phyloP scores from a whole-genome alignment of 805 yeast genomes.

The Candida ulmi region DNA sequence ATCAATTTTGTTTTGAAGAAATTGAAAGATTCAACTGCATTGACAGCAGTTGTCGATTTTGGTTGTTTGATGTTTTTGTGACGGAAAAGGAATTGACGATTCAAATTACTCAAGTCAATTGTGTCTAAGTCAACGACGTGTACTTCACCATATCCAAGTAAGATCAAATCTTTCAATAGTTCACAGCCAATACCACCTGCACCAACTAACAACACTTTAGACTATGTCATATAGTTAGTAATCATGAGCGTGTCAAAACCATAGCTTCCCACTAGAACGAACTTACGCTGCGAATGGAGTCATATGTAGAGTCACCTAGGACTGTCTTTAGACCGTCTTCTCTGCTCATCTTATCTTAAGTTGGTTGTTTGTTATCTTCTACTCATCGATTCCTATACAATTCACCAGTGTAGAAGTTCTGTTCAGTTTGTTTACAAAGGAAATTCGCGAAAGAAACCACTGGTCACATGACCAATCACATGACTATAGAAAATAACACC shows the following conservation, averaged over 20 bases:
- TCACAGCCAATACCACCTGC: conserved; percentile 98
- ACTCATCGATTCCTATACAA: no score
- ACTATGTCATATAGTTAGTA: no score
- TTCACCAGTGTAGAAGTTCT: no score
- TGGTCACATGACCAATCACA: not conserved
- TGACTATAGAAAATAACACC: not conserved
- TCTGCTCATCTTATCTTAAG: conserved; percentile 1
- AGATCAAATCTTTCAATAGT: conserved; percentile 68
- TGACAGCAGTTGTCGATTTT: conserved; percentile 78
- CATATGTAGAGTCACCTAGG: conserved; percentile 2
- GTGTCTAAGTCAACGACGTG: conserved; percentile 95
- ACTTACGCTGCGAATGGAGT: not conserved
- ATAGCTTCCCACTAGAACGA: no score
- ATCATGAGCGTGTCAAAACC: no score
- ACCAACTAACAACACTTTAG: conserved; percentile 78
- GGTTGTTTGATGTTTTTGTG: conserved; percentile 86
- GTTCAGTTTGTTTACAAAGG: no score
- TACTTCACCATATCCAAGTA: conserved; percentile 80
- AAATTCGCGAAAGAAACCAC: not conserved
- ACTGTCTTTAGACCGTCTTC: conserved; percentile 2
- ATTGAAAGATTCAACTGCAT: conserved; percentile 73
- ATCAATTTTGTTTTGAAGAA: conserved; percentile 53
- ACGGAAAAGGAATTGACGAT: conserved; percentile 88
- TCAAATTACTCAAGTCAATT: conserved; percentile 85
- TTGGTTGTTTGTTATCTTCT: no score